These are phyloP conservation scores for Aspergillus aculeatus DNA, from an alignment of 2,329 filamentous ascomycete genomes.

Conservation along the genomic window DNA sequence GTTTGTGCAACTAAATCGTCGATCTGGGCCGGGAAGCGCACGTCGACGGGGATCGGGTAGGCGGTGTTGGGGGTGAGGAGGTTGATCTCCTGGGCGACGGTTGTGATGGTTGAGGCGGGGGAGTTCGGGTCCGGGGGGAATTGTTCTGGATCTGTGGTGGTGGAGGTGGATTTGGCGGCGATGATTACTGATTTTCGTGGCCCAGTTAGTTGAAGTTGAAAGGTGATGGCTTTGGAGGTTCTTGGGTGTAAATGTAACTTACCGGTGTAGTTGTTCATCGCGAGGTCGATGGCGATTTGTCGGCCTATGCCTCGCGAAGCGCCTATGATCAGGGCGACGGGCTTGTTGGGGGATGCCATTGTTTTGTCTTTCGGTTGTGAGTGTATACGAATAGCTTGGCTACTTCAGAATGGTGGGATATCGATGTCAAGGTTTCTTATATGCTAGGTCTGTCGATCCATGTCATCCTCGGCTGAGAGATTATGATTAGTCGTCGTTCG, in stretches of 20 bases:
- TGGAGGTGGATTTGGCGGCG: constrained; percentile 68
- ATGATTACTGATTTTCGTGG: constrained; percentile 61
- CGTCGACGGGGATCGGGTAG: constrained; percentile 67
- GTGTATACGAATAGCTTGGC: not conserved
- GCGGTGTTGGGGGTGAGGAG: constrained; percentile 62
- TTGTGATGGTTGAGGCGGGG: constrained; percentile 71
- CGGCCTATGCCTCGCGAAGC: constrained; percentile 78
- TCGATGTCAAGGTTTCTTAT: not conserved
- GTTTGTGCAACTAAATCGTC: constrained; percentile 59
- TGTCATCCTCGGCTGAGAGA: constrained; percentile 12
- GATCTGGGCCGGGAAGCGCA: constrained; percentile 63
- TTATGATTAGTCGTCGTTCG: constrained; percentile 4
- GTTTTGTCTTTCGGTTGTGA: constrained; percentile 12
- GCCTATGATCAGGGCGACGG: constrained; percentile 69
- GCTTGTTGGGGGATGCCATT: constrained; percentile 13
- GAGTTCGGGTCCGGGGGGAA: constrained; percentile 80
- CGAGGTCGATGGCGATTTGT: constrained; percentile 75
- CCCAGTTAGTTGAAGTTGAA: constrained; percentile 12
- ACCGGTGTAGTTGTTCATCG: constrained; percentile 70
- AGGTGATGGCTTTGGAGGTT: not conserved
- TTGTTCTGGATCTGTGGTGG: constrained; percentile 53
- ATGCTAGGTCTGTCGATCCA: not conserved
- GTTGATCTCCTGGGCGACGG: constrained; percentile 71
- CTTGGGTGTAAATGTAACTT: constrained; percentile 11
- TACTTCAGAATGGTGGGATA: not conserved